Conservation (phyloP, 1,284 basidiomycete genomes). For the Bondarzewia mesenterica region DNA sequence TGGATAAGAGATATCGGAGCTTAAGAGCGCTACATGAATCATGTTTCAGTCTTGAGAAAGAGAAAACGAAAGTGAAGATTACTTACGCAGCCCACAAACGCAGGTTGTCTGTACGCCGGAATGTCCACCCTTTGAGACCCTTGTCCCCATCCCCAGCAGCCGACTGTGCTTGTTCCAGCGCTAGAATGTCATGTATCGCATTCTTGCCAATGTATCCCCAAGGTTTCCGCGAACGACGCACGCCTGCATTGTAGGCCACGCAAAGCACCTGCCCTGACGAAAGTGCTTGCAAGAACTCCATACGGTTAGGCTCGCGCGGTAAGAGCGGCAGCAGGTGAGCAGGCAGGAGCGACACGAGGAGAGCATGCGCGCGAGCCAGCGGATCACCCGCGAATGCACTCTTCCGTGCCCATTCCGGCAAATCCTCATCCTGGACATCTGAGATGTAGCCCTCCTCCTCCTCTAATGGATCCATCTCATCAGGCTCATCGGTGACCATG, state of each 20-base stretch:
- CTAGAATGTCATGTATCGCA: slow-evolving; percentile 71
- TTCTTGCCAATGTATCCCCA: slow-evolving; percentile 82
- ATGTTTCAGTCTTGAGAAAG: not conserved
- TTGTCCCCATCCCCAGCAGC: slow-evolving; percentile 1
- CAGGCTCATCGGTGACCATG: slow-evolving; percentile 52
- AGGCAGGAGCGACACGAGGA: slow-evolving; percentile 42
- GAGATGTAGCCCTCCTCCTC: slow-evolving; percentile 32
- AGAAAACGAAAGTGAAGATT: slow-evolving; percentile 9
- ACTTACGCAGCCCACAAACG: slow-evolving; percentile 76
- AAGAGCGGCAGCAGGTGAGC: slow-evolving; percentile 35
- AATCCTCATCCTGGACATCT: slow-evolving; percentile 50
- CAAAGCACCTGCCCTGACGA: slow-evolving; percentile 79
- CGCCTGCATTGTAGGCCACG: slow-evolving; percentile 69
- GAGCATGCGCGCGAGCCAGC: slow-evolving; percentile 50
- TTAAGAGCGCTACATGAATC: slow-evolving; percentile 57
- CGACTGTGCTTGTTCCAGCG: slow-evolving; percentile 35
- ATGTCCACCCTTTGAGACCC: slow-evolving; percentile 58
- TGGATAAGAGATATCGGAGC: slow-evolving; percentile 68
- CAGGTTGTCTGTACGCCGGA: slow-evolving; percentile 76
- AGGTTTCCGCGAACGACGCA: slow-evolving; percentile 71
- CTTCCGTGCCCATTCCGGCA: slow-evolving; percentile 70
- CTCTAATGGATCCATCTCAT: slow-evolving; percentile 37
- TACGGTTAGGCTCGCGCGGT: slow-evolving; percentile 26
- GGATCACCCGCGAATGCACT: slow-evolving; percentile 43
- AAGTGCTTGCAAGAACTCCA: slow-evolving; percentile 45